Base-by-base conservation (phyloP, 1,284 basidiomycete genomes). In the Salmacisia buchloeana region DNA sequence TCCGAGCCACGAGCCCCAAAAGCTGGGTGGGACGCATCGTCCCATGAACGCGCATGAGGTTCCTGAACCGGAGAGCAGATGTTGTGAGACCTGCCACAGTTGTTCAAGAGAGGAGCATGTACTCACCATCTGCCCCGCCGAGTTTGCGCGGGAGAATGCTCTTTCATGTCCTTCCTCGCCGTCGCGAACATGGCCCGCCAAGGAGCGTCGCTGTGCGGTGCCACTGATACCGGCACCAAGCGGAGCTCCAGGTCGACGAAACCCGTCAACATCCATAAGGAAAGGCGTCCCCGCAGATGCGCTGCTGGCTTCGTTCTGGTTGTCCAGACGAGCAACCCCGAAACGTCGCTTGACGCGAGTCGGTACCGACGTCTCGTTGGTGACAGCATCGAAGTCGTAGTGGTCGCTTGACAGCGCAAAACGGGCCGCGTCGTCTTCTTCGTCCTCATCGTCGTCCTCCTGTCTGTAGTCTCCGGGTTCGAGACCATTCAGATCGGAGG, bases 391-490 rank as follows among this genome's bases (percentile, higher is more conserved):
- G 12, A 18, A 9, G 3, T 54, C 49, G 49, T 54, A 54, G 29
- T 54, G 25, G 29, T 54, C 49, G 49, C 49, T 54, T 18, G 49
- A 54, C 4, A 54, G 29, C 12, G 49, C 49, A 54, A 54, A 54
- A 15, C 49, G 27, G 13, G 29, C 29, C 6, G 46, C 46, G 23
- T 49, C n/a, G n/a, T n/a, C n/a, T n/a, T n/a, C n/a, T n/a, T n/a
- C 46, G 7, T 49, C 46, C 18, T 54, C 49, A 31, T 54, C 49
- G 34, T 54, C 49, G 7, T 54, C 49, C 27, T 54, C 49, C 18
- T 21, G 18, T 6, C 34, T 31, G 12, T 54, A 12, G 49, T 54
- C 49, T 2, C 34, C 49, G 34, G 18, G 29, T 33, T 54, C 29
- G 15, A 33, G 29, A n/a, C 49, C 34, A 18, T 21, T 43, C 41